These are phyloP conservation scores for Apophysomyces trapeziformis DNA, from an alignment of 371 early-diverging fungal species.

Conservation along the genomic window DNA sequence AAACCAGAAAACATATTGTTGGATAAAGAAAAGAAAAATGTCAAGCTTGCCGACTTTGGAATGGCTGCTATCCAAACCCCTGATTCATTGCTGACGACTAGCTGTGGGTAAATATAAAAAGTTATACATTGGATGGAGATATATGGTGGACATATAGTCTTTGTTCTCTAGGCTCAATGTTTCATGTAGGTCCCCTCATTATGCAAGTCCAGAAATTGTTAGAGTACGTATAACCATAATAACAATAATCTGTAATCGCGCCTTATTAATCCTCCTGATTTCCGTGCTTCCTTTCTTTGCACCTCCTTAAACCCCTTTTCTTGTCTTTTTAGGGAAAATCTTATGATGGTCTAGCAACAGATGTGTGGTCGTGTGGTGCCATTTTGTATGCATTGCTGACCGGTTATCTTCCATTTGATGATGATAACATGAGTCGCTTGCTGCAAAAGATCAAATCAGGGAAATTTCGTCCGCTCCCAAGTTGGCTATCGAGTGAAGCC, in stretches of 20 bases:
- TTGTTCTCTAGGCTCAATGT: not conserved
- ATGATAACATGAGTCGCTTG: conserved; percentile 80
- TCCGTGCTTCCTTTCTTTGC: not conserved
- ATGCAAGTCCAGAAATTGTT: conserved; percentile 46
- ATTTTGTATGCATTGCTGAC: conserved; percentile 89
- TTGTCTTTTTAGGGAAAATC: conserved; percentile 40
- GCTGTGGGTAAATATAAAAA: conserved; percentile 66
- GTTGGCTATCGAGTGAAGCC: conserved; percentile 63
- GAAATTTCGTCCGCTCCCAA: conserved; percentile 57
- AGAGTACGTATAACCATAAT: conserved; percentile 20
- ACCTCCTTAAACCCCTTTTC: conserved; percentile 12
- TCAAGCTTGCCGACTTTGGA: conserved; percentile 87
- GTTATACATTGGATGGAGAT: not conserved
- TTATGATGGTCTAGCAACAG: conserved; percentile 87
- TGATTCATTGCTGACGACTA: conserved; percentile 69
- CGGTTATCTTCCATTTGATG: conserved; percentile 93
- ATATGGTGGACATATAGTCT: too few relatives aligned
- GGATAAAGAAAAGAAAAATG: conserved; percentile 63
- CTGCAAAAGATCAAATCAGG: conserved; percentile 70
- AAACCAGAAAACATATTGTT: conserved; percentile 79
- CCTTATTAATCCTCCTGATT: not conserved
- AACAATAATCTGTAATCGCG: not conserved
- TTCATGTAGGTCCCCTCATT: conserved; percentile 34
- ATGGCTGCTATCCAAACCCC: conserved; percentile 77
- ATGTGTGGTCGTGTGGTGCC: conserved; percentile 94